Evolutionary conservation across 441 rosid genomes (phyloP), one percentile per base, ranked within the genome.

Genomic region (Gossypium lobatum): DNA sequence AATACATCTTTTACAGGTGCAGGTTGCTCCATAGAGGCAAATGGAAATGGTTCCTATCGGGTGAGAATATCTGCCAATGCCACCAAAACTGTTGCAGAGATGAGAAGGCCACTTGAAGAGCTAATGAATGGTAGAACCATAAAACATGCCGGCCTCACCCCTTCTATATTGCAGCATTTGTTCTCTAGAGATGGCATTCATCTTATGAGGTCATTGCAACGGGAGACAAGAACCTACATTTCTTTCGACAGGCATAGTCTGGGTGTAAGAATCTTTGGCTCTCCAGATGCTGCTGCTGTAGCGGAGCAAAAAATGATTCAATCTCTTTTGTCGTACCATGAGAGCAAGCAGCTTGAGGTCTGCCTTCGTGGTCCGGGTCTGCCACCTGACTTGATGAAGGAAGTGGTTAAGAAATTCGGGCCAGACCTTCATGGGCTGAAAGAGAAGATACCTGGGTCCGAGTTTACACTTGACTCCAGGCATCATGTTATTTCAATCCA

Each of bases 381-480:
- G 61, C 89, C 89, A 65, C 85, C 89, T 57, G 86, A 89, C 78
- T 79, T 89, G 78, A 91, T 87, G 95, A 91, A 89, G 84, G 79
- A 81, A 81, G 88, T 89, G 64, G 95, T 89, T 65, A 84, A 80
- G 74, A 78, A 76, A 75, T 91, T 87, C 46, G 93, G 93, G 67
- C 89, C 95, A 11, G 89, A 88, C 72, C 95, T 91, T 61, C 80
- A 62, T 48, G 89, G 91, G 20, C 86, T 91, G 65, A 86, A 86
- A 81, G 86, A 86, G 45, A 82, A 69, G 79, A 77, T 91, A 52
- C 86, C 83, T 8, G 88, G 80, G 64, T 87, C 84, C 18, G 95
- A 87, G 25, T 83, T 91, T 42, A 70, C 80, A 17, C 88, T 91
- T 18, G 78, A 83, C 79, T 80, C 79, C 14, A 79, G 80, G 68